phyloP scores from a whole-genome alignment of 352 stramenopile genomes.

The Blastocystis sp. region DNA sequence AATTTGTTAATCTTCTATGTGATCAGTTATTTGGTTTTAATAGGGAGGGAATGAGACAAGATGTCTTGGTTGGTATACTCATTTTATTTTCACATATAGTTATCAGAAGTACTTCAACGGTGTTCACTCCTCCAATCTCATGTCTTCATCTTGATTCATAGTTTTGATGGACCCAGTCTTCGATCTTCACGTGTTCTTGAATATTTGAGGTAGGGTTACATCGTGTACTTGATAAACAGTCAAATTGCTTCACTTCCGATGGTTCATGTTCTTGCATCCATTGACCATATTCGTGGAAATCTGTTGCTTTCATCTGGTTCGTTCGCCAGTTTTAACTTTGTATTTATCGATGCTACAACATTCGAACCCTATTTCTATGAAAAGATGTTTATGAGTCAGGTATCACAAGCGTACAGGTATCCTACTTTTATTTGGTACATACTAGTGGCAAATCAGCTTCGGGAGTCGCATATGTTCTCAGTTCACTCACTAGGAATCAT shows the following conservation, averaged over 20 bases:
- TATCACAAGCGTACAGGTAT: not conserved
- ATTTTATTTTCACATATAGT: not conserved
- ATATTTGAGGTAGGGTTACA: not conserved
- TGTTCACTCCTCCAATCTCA: not conserved
- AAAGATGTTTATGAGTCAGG: constrained; percentile 16
- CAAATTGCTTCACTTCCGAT: not conserved
- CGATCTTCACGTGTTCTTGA: not conserved
- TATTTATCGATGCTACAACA: constrained; percentile 31
- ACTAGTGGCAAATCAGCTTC: constrained; percentile 1
- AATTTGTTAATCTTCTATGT: not conserved
- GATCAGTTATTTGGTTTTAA: not conserved
- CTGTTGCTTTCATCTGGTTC: not conserved
- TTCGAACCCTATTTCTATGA: constrained; percentile 41
- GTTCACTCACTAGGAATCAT: constrained; percentile 21
- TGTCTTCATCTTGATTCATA: constrained; percentile 37
- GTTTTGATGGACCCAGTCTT: not conserved
- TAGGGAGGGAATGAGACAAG: not conserved
- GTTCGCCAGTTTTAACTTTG: constrained; percentile 1
- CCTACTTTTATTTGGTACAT: not conserved
- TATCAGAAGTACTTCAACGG: not conserved
- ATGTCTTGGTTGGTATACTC: not conserved
- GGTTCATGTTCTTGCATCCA: constrained; percentile 19
- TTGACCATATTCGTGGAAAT: constrained; percentile 39
- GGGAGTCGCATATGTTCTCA: not conserved
- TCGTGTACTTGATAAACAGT: not conserved